These are phyloP conservation scores for Yamadazyma diddensiae DNA, from an alignment of 1,139 yeast species.

Conservation along the genomic window DNA sequence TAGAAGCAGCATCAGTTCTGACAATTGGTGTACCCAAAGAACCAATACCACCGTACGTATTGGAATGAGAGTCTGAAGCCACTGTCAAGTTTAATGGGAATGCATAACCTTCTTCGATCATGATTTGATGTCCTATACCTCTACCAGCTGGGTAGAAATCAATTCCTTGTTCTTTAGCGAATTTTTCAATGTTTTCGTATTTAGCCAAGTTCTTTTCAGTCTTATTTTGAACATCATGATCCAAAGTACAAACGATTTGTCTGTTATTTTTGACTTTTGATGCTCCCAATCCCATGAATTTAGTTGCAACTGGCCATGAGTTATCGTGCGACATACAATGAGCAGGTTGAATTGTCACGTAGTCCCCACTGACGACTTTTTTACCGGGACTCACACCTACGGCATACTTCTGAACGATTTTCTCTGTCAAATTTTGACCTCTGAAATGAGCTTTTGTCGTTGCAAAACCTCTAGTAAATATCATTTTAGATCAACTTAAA, in stretches of 20 bases:
- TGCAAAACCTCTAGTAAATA: slow-evolving; percentile 14
- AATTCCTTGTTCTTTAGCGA: slow-evolving; percentile 88
- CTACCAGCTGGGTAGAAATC: slow-evolving; percentile 98
- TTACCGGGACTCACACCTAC: slow-evolving; percentile 75
- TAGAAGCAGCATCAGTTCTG: slow-evolving; percentile 97
- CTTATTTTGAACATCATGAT: slow-evolving; percentile 96
- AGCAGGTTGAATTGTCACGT: slow-evolving; percentile 91
- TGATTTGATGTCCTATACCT: slow-evolving; percentile 98
- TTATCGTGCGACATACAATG: slow-evolving; percentile 99
- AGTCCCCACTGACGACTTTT: slow-evolving; percentile 82
- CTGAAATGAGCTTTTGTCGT: slow-evolving; percentile 18
- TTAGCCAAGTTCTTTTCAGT: slow-evolving; percentile 82
- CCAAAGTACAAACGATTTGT: slow-evolving; percentile 93
- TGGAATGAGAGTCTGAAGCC: slow-evolving; percentile 96
- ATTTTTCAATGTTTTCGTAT: slow-evolving; percentile 81
- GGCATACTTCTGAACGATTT: slow-evolving; percentile 90
- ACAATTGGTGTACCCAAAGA: slow-evolving; percentile 96
- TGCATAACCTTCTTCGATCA: slow-evolving; percentile 98
- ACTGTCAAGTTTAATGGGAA: slow-evolving; percentile 92
- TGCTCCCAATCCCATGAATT: slow-evolving; percentile 94
- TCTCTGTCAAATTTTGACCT: slow-evolving; percentile 88
- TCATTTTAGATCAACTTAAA: too few relatives aligned
- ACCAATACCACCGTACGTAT: slow-evolving; percentile 97
- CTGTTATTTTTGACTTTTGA: slow-evolving; percentile 73
- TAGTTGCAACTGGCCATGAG: slow-evolving; percentile 98